phyloP scores from a whole-genome alignment of 768 basidiomycete genomes.

The Suillus clintonianus region DNA sequence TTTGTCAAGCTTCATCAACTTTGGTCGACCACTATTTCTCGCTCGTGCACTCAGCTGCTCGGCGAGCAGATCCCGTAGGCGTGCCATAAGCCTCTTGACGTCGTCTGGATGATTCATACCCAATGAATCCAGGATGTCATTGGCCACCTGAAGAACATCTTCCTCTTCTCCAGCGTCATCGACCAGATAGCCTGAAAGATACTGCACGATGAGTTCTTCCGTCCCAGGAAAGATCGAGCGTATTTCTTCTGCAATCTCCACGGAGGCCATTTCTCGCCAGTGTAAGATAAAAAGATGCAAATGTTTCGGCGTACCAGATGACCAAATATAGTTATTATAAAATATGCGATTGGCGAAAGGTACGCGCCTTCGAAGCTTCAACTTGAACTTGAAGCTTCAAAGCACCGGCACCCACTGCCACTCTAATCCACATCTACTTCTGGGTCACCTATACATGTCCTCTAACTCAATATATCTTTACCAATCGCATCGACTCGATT shows the following conservation, averaged over 20 bases:
- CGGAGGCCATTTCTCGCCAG: constrained; percentile 53
- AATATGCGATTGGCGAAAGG: too few relatives aligned
- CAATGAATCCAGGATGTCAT: constrained; percentile 75
- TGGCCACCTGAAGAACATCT: constrained; percentile 77
- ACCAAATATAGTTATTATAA: not conserved
- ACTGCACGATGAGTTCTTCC: constrained; percentile 85
- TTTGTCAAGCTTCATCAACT: constrained; percentile 76
- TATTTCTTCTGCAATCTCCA: constrained; percentile 81
- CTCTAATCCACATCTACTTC: not conserved
- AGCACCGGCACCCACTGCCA: not conserved
- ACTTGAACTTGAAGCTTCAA: too few relatives aligned
- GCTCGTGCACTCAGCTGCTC: constrained; percentile 62
- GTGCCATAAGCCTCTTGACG: constrained; percentile 66
- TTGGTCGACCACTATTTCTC: constrained; percentile 61
- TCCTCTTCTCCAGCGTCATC: constrained; percentile 90
- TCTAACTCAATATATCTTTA: not conserved
- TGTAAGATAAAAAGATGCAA: not conserved
- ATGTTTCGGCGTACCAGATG: not conserved
- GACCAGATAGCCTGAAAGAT: constrained; percentile 84
- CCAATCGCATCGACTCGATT: not conserved
- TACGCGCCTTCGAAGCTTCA: too few relatives aligned
- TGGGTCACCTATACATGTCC: too few relatives aligned
- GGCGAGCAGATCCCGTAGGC: constrained; percentile 62
- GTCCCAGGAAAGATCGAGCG: constrained; percentile 68
- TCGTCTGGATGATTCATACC: constrained; percentile 59